Evolutionary conservation across 2,329 filamentous ascomycete species (phyloP).

Genomic region (Penicillium sp.): DNA sequence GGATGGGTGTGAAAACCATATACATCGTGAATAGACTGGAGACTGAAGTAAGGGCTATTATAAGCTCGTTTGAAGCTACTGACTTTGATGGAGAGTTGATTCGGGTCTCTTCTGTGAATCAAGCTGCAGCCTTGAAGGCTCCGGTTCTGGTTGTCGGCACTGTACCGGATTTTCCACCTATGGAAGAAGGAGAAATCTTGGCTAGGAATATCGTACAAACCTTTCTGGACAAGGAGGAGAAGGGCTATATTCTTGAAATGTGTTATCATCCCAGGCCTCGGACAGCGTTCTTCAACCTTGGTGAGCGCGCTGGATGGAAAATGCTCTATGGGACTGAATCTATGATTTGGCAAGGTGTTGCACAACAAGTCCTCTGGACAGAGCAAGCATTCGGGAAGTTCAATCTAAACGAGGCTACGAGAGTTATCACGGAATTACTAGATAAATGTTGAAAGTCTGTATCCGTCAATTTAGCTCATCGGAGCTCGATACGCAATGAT

Average conservation of each 20-base stretch:
- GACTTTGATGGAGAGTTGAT: background rate
- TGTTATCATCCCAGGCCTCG: conserved; percentile 3
- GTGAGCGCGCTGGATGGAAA: background rate
- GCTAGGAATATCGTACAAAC: background rate
- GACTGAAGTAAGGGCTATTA: conserved; percentile 20
- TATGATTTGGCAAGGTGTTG: conserved; percentile 6
- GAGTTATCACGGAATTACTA: background rate
- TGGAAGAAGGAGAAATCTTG: background rate
- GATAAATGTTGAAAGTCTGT: too few relatives aligned
- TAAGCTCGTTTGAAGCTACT: conserved; percentile 12
- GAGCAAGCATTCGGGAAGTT: background rate
- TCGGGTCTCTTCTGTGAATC: background rate
- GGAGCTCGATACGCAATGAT: too few relatives aligned
- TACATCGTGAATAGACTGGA: conserved; percentile 25
- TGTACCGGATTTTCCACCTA: background rate
- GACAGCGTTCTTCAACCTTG: background rate
- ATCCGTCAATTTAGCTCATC: too few relatives aligned
- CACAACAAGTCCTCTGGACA: conserved; percentile 1
- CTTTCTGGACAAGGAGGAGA: background rate
- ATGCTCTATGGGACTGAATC: background rate
- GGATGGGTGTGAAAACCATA: conserved; percentile 19
- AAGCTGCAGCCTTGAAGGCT: background rate
- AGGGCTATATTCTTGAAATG: conserved; percentile 5
- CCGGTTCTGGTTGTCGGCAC: background rate
- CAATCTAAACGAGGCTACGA: background rate